Evolutionary conservation across 352 stramenopile species (phyloP).

Genomic region (Pythium utonaiense): DNA sequence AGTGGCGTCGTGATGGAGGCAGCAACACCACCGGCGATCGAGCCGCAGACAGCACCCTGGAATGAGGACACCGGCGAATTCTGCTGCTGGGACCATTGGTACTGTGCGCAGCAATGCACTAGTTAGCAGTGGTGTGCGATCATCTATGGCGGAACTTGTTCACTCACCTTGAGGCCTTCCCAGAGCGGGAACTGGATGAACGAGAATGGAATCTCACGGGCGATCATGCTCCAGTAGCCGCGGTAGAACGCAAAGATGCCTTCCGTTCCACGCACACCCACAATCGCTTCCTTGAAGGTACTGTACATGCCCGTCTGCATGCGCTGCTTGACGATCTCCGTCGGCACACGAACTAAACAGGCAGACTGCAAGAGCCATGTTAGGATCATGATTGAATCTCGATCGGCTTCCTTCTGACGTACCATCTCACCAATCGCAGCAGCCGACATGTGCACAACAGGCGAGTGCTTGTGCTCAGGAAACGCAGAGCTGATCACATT

Average conservation of each 20-base stretch:
- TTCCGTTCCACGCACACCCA: conserved; percentile 73
- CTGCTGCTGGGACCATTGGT: conserved; percentile 78
- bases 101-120: conserved; percentile 25
- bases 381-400: background rate
- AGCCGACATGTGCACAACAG: conserved; percentile 93
- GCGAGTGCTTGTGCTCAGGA: conserved; percentile 77
- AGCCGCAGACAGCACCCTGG: conserved; percentile 94
- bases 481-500: conserved; percentile 46
- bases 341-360: conserved; percentile 97
- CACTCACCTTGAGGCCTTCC: conserved; percentile 92
- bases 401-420: conserved; percentile 2
- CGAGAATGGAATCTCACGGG: conserved; percentile 98
- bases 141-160: background rate
- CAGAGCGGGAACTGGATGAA: conserved; percentile 99
- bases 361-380: conserved; percentile 57
- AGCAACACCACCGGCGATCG: conserved; percentile 92
- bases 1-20: conserved; percentile 98
- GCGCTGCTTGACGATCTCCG: conserved; percentile 98
- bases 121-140: background rate
- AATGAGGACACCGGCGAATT: conserved; percentile 79
- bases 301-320: conserved; percentile 95
- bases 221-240: conserved; percentile 97
- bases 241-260: conserved; percentile 92
- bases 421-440: conserved; percentile 94
- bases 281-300: conserved; percentile 63